phyloP scores from a whole-genome alignment of 345 rosid species.

The Trapa bicornis region DNA sequence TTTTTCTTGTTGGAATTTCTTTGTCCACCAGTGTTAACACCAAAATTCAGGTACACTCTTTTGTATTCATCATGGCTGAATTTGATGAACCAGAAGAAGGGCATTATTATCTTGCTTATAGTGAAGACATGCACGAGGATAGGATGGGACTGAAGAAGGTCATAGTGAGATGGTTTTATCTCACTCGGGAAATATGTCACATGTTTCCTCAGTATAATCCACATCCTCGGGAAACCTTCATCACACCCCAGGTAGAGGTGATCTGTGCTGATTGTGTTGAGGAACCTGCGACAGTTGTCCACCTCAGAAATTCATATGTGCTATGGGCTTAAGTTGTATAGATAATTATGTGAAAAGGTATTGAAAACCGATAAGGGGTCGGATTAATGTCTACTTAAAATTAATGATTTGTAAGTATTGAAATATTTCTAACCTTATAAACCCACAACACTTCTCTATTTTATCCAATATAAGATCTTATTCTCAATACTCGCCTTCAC shows the following conservation, averaged over 20 bases:
- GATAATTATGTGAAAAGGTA: too few species aligned
- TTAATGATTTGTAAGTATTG: too few species aligned
- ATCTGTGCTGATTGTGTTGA: constrained; percentile 32
- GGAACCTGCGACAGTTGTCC: constrained; percentile 20
- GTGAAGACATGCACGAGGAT: constrained; percentile 45
- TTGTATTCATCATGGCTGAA: constrained; percentile 30
- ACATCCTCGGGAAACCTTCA: constrained; percentile 30
- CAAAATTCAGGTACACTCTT: constrained; percentile 29
- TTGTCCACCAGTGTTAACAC: not conserved
- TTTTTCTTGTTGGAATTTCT: not conserved
- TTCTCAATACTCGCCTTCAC: too few species aligned
- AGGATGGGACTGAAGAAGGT: constrained; percentile 39
- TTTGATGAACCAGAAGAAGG: constrained; percentile 21
- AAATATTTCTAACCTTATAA: too few species aligned
- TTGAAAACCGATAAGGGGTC: too few species aligned
- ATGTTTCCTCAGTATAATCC: constrained; percentile 17
- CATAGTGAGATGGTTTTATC: constrained; percentile 41
- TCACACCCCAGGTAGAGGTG: constrained; percentile 31
- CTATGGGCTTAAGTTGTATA: constrained; percentile 17
- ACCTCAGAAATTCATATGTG: constrained; percentile 22
- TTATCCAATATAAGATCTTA: too few species aligned
- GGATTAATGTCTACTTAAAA: too few species aligned
- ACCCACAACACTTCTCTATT: too few species aligned
- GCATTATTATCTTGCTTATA: constrained; percentile 20
- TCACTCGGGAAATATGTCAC: constrained; percentile 21